Percentiles rank a stretch among this genome's conserved stretches.
phyloP scores from a whole-genome alignment of 2,329 filamentous ascomycete genomes.

The Colletotrichum costaricense region DNA sequence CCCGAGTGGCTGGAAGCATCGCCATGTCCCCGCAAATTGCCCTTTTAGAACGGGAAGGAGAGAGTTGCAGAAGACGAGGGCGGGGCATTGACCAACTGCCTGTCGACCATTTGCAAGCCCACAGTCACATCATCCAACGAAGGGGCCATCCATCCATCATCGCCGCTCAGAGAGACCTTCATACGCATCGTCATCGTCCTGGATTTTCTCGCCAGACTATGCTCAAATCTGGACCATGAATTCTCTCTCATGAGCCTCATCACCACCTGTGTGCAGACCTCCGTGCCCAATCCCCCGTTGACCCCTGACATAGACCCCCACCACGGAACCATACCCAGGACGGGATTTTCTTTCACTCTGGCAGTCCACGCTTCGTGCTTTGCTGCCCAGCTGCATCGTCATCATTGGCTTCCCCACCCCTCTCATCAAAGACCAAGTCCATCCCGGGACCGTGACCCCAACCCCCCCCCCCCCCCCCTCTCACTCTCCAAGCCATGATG shows the following conservation, averaged over 20 bases:
- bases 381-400: neutral
- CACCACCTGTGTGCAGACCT: too few relatives aligned
- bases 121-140: neutral
- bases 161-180: neutral
- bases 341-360: too few relatives aligned
- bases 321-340: too few relatives aligned
- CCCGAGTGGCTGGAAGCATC: neutral
- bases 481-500: neutral
- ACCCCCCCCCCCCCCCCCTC: neutral
- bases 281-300: too few relatives aligned
- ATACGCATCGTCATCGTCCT: too few relatives aligned
- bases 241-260: too few relatives aligned
- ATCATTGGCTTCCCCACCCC: neutral
- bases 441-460: neutral
- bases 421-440: neutral
- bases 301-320: too few relatives aligned
- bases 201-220: too few relatives aligned
- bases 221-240: too few relatives aligned
- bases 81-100: conserved; percentile 5
- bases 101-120: conserved; percentile 18
- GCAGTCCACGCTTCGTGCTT: neutral
- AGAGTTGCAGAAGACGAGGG: neutral
- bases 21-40: neutral
- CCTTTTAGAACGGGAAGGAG: neutral
- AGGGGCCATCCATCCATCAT: neutral